Evolutionary conservation across 352 stramenopile species (phyloP).

Genomic region (Thalassiosira oceanica): DNA sequence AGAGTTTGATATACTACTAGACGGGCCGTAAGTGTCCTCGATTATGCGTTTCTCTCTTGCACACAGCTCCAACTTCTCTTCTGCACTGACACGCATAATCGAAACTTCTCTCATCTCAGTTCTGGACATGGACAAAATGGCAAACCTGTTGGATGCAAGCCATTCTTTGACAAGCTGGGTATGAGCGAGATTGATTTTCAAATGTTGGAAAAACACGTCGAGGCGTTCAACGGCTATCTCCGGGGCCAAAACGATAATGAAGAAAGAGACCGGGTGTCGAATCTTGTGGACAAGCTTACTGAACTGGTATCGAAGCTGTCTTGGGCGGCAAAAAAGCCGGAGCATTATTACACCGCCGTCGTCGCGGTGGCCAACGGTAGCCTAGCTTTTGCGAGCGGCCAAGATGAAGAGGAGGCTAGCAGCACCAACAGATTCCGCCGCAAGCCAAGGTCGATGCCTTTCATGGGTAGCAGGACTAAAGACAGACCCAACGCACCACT

Average conservation of each 20-base stretch:
- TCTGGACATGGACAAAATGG: constrained; percentile 45
- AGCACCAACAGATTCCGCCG: constrained; percentile 14
- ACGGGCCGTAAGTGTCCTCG: constrained; percentile 60
- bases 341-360: constrained; percentile 61
- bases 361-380: constrained; percentile 59
- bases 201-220: background rate
- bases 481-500: constrained; percentile 22
- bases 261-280: constrained; percentile 31
- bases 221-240: constrained; percentile 36
- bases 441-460: constrained; percentile 27
- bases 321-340: constrained; percentile 25
- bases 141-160: constrained; percentile 52
- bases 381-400: constrained; percentile 57
- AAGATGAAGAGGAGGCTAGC: constrained; percentile 11
- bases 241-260: constrained; percentile 19
- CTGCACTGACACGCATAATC: too few species aligned
- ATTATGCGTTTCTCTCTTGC: too few species aligned
- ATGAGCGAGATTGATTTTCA: constrained; percentile 36
- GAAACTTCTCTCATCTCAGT: too few species aligned
- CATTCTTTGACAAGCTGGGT: constrained; percentile 54
- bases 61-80: too few species aligned
- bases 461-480: constrained; percentile 39
- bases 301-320: constrained; percentile 36
- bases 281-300: constrained; percentile 29
- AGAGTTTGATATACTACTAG: constrained; percentile 59